Conservation (phyloP, 345 rosid species). For the Moringa oleifera region DNA sequence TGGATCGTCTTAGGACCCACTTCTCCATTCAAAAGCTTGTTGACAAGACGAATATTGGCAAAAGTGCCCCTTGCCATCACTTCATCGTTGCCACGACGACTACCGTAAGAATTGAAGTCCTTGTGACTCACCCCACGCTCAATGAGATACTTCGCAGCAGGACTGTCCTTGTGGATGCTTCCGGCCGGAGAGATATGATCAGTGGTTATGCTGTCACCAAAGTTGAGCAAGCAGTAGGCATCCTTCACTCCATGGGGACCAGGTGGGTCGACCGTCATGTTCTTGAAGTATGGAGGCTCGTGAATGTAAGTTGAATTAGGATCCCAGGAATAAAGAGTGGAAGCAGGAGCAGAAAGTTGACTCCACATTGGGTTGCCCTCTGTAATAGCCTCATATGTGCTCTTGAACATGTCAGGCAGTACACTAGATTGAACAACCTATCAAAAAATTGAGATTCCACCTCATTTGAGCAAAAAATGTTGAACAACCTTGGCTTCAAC, state of each 20-base stretch:
- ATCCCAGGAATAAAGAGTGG: constrained; percentile 66
- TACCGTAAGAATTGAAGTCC: constrained; percentile 82
- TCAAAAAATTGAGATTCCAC: not conserved
- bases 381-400: constrained; percentile 66
- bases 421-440: constrained; percentile 72
- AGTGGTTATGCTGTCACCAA: constrained; percentile 82
- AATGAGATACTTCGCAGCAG: constrained; percentile 69
- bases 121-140: constrained; percentile 54
- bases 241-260: constrained; percentile 74
- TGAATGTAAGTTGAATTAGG: constrained; percentile 77
- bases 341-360: constrained; percentile 45
- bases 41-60: constrained; percentile 73
- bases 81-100: constrained; percentile 80
- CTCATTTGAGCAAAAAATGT: not conserved
- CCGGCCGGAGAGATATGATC: constrained; percentile 93
- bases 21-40: constrained; percentile 77
- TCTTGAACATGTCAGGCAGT: constrained; percentile 74
- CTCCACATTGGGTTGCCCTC: constrained; percentile 82
- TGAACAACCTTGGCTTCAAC: not conserved
- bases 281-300: constrained; percentile 80
- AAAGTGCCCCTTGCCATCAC: constrained; percentile 86
- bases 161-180: constrained; percentile 71
- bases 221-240: constrained; percentile 73
- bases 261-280: constrained; percentile 64
- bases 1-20: constrained; percentile 83